Evolutionary conservation across 2,329 filamentous ascomycete species (phyloP).

Genomic region (Phaeosphaeriaceae sp.): DNA sequence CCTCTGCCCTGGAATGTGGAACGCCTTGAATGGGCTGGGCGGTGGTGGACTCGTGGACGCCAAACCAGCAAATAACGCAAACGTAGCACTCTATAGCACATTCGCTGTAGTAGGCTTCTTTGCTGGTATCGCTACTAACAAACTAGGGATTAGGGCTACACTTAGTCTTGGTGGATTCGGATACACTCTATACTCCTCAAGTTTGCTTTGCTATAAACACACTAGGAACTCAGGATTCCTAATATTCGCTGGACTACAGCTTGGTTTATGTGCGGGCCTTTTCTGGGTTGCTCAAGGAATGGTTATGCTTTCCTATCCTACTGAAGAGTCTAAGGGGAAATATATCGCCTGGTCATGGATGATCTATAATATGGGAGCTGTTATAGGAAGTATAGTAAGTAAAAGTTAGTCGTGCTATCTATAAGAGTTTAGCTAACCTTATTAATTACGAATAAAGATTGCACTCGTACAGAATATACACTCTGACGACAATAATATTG

Average conservation of each 20-base stretch:
- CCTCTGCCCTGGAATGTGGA: constrained; percentile 2
- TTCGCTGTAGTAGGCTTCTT: neutral
- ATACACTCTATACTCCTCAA: neutral
- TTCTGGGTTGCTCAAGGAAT: neutral
- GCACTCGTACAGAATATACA: neutral
- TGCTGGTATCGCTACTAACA: neutral
- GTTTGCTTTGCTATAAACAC: neutral
- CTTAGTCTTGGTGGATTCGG: neutral
- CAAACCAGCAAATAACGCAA: constrained; percentile 2
- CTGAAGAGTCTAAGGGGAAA: neutral
- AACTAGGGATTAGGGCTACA: neutral
- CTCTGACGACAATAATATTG: neutral
- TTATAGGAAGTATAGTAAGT: neutral
- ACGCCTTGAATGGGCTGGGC: constrained; percentile 4
- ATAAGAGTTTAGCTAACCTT: neutral
- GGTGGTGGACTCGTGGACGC: neutral
- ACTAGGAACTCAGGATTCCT: neutral
- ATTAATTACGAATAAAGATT: neutral
- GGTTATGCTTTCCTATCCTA: neutral
- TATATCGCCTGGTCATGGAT: neutral
- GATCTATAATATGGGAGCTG: neutral
- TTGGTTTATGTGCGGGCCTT: neutral
- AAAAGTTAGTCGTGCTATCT: neutral
- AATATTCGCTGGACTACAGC: neutral
- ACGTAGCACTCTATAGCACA: neutral